Evolutionary conservation across 75 land plant genomes (phyloP).

Genomic region (Cryptomeria japonica): DNA sequence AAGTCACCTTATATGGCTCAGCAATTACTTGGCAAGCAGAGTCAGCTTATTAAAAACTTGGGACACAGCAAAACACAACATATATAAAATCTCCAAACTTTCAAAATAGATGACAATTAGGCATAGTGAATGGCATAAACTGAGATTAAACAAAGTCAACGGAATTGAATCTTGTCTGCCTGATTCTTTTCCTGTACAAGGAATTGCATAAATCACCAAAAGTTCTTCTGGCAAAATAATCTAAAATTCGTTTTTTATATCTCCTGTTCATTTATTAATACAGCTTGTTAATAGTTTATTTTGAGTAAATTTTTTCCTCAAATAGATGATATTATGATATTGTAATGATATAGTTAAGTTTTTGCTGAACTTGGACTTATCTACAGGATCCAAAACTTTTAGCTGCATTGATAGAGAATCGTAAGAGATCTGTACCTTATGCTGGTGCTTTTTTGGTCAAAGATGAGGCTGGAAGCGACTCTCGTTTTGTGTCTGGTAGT

Average conservation of each 20-base stretch:
- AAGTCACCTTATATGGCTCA: not conserved
- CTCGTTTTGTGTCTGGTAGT: constrained; percentile 36
- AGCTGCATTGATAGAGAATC: constrained; percentile 67
- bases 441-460: constrained; percentile 93
- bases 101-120: not conserved
- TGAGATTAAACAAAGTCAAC: not conserved
- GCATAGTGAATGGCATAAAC: not conserved
- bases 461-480: constrained; percentile 59
- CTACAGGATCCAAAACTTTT: constrained; percentile 84
- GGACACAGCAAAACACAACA: too few relatives aligned
- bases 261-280: not conserved
- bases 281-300: not conserved
- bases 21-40: not conserved
- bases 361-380: not conserved
- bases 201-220: not conserved
- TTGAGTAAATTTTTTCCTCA: not conserved
- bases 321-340: not conserved
- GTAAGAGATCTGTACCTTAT: constrained; percentile 72
- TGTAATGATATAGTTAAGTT: not conserved
- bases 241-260: not conserved
- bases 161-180: not conserved
- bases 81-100: not conserved
- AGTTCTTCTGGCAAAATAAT: not conserved
- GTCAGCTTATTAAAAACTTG: not conserved
- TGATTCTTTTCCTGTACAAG: not conserved